A percentile compares a stretch with the other conserved stretches of the same genome.
Evolutionary conservation across 2,329 filamentous ascomycete genomes (phyloP).

Genomic region (Chaetomiaceae sp.): DNA sequence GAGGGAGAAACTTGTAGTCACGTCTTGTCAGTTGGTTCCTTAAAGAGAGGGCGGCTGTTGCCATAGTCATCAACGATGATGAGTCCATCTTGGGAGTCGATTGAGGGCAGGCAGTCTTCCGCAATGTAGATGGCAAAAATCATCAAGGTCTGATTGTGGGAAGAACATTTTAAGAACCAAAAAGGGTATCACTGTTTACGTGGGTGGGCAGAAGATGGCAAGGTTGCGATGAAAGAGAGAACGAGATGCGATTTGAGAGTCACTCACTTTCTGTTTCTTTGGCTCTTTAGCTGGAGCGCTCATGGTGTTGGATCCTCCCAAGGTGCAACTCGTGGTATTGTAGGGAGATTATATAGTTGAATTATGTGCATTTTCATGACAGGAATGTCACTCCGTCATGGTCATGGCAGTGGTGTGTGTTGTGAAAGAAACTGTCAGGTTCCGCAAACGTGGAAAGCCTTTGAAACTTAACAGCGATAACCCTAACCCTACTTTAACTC

Average conservation of each 20-base stretch:
- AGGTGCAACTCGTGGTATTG: not conserved
- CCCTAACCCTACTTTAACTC: no score
- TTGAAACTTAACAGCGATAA: no score
- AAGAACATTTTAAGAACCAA: no score
- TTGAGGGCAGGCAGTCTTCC: no score
- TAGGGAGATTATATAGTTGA: not conserved
- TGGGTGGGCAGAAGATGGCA: no score
- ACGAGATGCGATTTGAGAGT: not conserved
- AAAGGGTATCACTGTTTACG: no score
- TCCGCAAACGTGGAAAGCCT: no score
- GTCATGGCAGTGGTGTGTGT: not conserved
- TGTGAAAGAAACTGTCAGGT: not conserved
- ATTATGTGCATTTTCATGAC: constrained; percentile 1
- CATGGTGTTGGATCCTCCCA: constrained; percentile 2
- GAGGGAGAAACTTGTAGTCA: constrained; percentile 38
- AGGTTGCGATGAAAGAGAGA: not conserved
- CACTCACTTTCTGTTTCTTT: constrained; percentile 23
- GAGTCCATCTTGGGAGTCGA: not conserved
- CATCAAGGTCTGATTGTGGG: no score
- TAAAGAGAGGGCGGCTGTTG: not conserved
- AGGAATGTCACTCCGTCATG: not conserved
- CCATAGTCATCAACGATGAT: not conserved
- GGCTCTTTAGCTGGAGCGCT: constrained; percentile 1
- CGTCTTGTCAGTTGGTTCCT: not conserved
- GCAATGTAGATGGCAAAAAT: no score